Conservation (phyloP, 2,329 filamentous ascomycete species). For the Ophidiomyces ophidiicola region DNA sequence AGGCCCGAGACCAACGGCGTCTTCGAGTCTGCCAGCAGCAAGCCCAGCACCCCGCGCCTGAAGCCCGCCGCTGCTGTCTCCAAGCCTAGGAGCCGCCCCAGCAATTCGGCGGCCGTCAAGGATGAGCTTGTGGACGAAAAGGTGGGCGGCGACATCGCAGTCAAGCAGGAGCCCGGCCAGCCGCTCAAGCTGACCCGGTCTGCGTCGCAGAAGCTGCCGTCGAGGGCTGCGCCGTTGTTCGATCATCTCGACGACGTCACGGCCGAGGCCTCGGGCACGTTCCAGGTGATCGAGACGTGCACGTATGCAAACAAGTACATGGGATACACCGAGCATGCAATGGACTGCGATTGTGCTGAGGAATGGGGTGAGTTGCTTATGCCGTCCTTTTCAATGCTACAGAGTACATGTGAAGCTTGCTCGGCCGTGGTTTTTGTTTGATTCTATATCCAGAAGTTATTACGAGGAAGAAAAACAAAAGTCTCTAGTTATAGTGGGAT, state of each 20-base stretch:
- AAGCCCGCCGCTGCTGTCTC: too few species aligned
- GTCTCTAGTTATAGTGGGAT: too few species aligned
- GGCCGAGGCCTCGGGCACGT: constrained; percentile 59
- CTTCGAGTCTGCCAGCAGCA: too few species aligned
- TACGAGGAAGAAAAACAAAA: too few species aligned
- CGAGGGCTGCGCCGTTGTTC: constrained; percentile 55
- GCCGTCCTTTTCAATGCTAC: not conserved
- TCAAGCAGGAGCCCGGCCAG: constrained; percentile 54
- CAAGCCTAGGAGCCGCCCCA: constrained; percentile 18
- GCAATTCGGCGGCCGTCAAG: constrained; percentile 22
- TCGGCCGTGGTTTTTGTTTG: not conserved
- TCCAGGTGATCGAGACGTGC: constrained; percentile 72
- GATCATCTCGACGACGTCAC: constrained; percentile 66
- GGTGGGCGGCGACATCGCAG: constrained; percentile 48
- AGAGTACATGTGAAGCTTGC: not conserved
- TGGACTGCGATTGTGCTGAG: constrained; percentile 90
- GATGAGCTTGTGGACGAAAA: constrained; percentile 39
- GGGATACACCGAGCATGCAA: constrained; percentile 78
- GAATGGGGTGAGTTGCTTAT: constrained; percentile 67
- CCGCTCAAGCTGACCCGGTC: constrained; percentile 62
- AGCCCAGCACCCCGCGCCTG: constrained; percentile 13
- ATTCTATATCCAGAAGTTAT: too few species aligned
- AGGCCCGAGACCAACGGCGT: constrained; percentile 14
- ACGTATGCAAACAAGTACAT: constrained; percentile 85
- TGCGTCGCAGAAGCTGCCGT: constrained; percentile 55